Conservation (phyloP, 2,329 filamentous ascomycete genomes). For the Conoideocrella luteorostrata region DNA sequence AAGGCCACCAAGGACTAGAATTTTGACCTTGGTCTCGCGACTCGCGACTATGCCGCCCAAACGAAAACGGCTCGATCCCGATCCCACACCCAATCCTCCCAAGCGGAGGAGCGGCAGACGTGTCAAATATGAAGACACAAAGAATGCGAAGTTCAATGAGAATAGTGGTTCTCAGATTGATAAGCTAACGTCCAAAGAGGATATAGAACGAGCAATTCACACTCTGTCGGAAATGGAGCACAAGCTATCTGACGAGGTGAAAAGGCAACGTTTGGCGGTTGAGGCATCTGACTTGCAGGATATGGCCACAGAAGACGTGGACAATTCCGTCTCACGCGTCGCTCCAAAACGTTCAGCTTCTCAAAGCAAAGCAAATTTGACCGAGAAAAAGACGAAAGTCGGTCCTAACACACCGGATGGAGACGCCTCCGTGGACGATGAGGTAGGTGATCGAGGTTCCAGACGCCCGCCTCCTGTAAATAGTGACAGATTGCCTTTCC, state of each 20-base stretch:
- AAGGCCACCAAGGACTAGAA: too few relatives aligned
- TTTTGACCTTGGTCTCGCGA: too few relatives aligned
- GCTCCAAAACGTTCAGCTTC: background rate
- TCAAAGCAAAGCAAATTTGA: background rate
- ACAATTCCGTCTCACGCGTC: background rate
- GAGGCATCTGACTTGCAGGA: conserved; percentile 29
- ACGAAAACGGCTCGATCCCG: conserved; percentile 26
- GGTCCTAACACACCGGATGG: background rate
- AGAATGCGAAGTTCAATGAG: background rate
- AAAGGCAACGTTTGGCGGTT: conserved; percentile 41
- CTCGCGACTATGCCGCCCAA: conserved; percentile 29
- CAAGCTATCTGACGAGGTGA: conserved; percentile 35
- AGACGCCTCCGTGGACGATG: background rate
- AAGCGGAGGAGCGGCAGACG: conserved; percentile 21
- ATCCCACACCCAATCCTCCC: conserved; percentile 15
- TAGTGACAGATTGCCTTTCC: conserved; percentile 74
- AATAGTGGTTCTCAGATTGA: background rate
- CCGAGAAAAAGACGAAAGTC: background rate
- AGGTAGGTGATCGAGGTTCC: conserved; percentile 28
- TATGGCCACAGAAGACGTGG: background rate
- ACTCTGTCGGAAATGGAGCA: conserved; percentile 44
- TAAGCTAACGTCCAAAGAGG: conserved; percentile 13
- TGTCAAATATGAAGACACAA: conserved; percentile 7
- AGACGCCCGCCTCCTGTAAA: conserved; percentile 68
- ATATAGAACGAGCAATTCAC: conserved; percentile 34